Base-by-base conservation (phyloP, 108 stramenopile species). In the Skeletonema potamos region DNA sequence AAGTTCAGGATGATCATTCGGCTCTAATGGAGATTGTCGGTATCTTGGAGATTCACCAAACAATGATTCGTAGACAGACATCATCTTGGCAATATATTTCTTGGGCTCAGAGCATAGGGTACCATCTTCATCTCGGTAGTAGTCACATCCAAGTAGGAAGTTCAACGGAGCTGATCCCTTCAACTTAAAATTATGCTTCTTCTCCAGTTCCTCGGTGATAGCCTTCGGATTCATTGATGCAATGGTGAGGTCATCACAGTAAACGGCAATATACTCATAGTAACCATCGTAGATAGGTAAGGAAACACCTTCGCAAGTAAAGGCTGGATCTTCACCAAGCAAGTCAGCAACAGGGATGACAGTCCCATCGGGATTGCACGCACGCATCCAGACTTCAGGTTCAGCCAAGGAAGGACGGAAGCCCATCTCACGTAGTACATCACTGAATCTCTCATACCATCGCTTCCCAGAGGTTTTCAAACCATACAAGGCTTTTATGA, bases 401-500 rank as follows among this genome's bases (percentile, higher is more conserved):
- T 79, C 78, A 4, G 61, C 72, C 7, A 32, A 13, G 15, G 60
- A 73, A 1, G 66, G 72, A 5, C 3, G 24, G 67, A 66, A 79
- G 2, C 72, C 78, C 36, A 77, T 29, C 1, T 66, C 58, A 0
- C 43, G 26, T 30, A 77, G 51, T 1, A 59, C 65, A 36, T 77
- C 72, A 9, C 56, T 55, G 12, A 84, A 36, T 29, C 60, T 59
- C 2, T 39, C 30, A 56, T 64, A 33, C 15, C 57, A 69, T 11
- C 28, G 27, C 9, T 13, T 27, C 24, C 58, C 79, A 2, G 62
- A 33, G 41, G 32, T 51, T 2, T 62, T 46, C 7, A 84, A 36
- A 6, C 86, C 83, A 56, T 84, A 87, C 0, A 84, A 54, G 10
- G 69, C 77, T 13, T 70, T 66, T 0, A 76, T 71, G 24, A 81